Percentiles rank a stretch among this genome's conserved stretches.
Conservation (phyloP, 805 yeast genomes). For the Ogataea corticis region DNA sequence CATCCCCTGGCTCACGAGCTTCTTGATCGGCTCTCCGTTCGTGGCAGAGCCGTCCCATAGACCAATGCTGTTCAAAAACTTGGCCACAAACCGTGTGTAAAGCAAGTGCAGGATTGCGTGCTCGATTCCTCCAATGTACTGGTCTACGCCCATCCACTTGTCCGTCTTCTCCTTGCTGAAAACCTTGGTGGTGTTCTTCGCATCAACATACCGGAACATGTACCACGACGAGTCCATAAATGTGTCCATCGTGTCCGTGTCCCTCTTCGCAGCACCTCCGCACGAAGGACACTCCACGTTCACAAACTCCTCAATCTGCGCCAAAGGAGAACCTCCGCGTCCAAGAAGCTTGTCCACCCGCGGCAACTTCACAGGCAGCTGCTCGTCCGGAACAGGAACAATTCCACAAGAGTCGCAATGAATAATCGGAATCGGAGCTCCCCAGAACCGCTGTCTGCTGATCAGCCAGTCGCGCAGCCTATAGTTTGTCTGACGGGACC, state of each 20-base stretch:
- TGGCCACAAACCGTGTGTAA: conserved; percentile 82
- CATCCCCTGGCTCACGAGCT: conserved; percentile 94
- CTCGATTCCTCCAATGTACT: conserved; percentile 93
- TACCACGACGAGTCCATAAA: conserved; percentile 99
- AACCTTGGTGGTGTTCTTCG: conserved; percentile 56
- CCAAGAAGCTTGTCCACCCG: conserved; percentile 42
- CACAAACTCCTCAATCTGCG: conserved; percentile 64
- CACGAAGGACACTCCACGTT: conserved; percentile 82
- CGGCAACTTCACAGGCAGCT: conserved; percentile 84
- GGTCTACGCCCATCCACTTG: conserved; percentile 74
- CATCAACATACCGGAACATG: conserved; percentile 78
- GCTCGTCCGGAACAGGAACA: conserved; percentile 87
- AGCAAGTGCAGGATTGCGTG: conserved; percentile 92
- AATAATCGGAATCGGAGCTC: conserved; percentile 95
- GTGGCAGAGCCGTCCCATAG: conserved; percentile 61
- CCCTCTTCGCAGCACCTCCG: conserved; percentile 70
- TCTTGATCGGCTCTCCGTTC: conserved; percentile 78
- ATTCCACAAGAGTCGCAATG: conserved; percentile 86
- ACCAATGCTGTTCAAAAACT: conserved; percentile 68
- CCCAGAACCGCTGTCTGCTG: conserved; percentile 96
- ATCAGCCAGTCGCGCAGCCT: conserved; percentile 91
- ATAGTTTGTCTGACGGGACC: conserved; percentile 51
- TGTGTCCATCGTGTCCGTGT: conserved; percentile 98
- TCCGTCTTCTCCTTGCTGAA: conserved; percentile 54
- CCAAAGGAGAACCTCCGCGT: conserved; percentile 68